Base-by-base conservation (phyloP, 768 basidiomycete genomes). In the Trametes punicea region DNA sequence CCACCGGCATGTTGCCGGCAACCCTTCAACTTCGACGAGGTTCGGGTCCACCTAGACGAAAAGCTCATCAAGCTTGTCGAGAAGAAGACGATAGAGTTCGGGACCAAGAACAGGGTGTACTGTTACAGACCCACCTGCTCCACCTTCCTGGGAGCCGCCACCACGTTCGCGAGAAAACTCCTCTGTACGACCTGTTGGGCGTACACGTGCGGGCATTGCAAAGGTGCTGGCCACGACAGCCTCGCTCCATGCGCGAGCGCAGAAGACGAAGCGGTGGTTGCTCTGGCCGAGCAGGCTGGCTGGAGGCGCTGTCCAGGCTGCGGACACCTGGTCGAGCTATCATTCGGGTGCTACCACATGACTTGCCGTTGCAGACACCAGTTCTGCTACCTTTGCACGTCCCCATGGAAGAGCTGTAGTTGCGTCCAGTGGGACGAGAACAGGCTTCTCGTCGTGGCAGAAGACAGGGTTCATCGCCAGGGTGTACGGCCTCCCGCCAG, bases 371-470 rank as follows among this genome's bases (percentile, higher is more conserved):
- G 74, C 63, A 68, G 71, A 15, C 70, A 70, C 23, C 67, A 76
- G 54, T 77, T 77, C 57, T 76, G 76, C 59, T 75, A 88, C 63
- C 46, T 83, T 8, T 89, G 88, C 63, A 80, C 81, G 0, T 76
- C 65, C 26, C 71, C 57, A 9, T 89, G 87, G 87, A 87, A 82
- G 69, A 75, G 69, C 0, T 90, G 87, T 53, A 4, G 1, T 0
- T 89, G 87, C 57, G 71, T 72, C 0, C 83, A 83, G 41, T 88
- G 85, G 84, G 84, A 88, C 6, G 87, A 88, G 55, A 47, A 61
- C 0, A 67, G 72, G 5, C 67, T 80, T 11, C 10, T 77, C 27
- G 71, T 59, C 3, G 76, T 71, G 3, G 84, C 82, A 0, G 71
- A 75, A 52, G 70, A 71, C 26, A 71, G 78, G 20, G 80, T 81